Evolutionary conservation across 495 filamentous ascomycete species (phyloP), one percentile per base, ranked within the genome.

Genomic region (Penicillium roqueforti): DNA sequence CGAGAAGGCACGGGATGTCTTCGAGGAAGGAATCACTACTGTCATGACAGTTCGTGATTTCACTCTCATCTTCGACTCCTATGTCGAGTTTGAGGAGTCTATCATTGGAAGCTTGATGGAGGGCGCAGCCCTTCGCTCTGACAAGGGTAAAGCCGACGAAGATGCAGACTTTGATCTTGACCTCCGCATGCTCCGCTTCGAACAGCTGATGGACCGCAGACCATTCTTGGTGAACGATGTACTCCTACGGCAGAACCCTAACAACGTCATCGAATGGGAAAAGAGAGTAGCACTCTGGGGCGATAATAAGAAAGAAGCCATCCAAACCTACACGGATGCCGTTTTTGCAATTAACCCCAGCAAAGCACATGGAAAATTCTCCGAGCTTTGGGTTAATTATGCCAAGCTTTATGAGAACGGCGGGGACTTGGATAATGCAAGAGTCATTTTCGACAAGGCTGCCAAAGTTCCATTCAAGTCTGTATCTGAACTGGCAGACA

Each of bases 21-120:
- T 96, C 59, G 95, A 99, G 71, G 92, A 97, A 72, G 95, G 91
- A 41, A 89, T 97, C 57, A 96, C 89, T 25, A 97, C 93, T 1
- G 95, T 97, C 52, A 96, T 97, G 92, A 99, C 95, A 4, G 91
- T 97, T n/a, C 83, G 95, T 47, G 95, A 99, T 72, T 99, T 99
- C 62, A 95, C 92, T 0, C 80, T 97, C 40, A 84, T 97, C 20
- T 99, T 99, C 59, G 95, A 99, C 67, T 87, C 91, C 0, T 99
- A 99, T 64, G 83, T 86, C 37, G 95, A 99, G 68, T 96, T 96
- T 41, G 95, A 99, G 67, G 95, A 99, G 71, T 92, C 91, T 0
- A 87, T 97, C 61, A 97, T 97, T 55, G 84, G 88, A 25, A 87
- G 80, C 36, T 69, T 97, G 65, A 95, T 97, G 87, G 91, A 97